Evolutionary conservation across 2,329 filamentous ascomycete species (phyloP), one percentile per base, ranked within the genome.

Genomic region (Botryotinia narcissicola): DNA sequence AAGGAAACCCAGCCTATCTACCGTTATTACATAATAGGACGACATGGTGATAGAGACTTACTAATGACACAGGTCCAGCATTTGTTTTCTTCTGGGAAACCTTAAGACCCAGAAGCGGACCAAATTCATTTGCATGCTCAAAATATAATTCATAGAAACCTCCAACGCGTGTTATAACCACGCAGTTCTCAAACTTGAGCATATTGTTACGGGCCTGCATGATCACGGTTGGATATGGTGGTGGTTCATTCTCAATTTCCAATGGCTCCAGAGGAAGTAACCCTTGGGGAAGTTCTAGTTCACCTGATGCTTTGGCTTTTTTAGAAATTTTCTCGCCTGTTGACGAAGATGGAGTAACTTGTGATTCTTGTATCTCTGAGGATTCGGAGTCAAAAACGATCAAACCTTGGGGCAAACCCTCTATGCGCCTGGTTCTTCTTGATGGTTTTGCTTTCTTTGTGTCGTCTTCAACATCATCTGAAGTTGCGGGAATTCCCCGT

Each of bases 141-240:
- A 98, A 97, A 84, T 99, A 99, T 74, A 99, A 85, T 88, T 99
- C 96, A 83, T 98, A 99, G 83, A 99, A 99, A 74, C 95, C 92
- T 73, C 96, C 96, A 42, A 99, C 94, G 73, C 95, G 90, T 6
- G 96, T 99, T 74, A 99, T 84, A 12, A 99, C 83, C 57, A 99
- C 92, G 83, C 95, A 98, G 79, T 97, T 94, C 79, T 91, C 89
- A 83, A 97, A 98, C 79, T 92, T 94, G 77, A 90, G 87, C 91
- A 98, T 97, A 83, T 97, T 97, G 77, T 91, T 93, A 73, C 90
- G 89, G 42, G 93, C 95, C 81, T 97, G 94, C 80, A 94, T 89
- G 73, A 98, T 85, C 66, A 98, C 92, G n/a, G 93, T 92, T 25
- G 96, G 95, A 82, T 98, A 98, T 8, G 84, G 80, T 25, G 88